Evolutionary conservation across 495 filamentous ascomycete species (phyloP), one percentile per base, ranked within the genome.

Genomic region (Achaetomiella virescens): DNA sequence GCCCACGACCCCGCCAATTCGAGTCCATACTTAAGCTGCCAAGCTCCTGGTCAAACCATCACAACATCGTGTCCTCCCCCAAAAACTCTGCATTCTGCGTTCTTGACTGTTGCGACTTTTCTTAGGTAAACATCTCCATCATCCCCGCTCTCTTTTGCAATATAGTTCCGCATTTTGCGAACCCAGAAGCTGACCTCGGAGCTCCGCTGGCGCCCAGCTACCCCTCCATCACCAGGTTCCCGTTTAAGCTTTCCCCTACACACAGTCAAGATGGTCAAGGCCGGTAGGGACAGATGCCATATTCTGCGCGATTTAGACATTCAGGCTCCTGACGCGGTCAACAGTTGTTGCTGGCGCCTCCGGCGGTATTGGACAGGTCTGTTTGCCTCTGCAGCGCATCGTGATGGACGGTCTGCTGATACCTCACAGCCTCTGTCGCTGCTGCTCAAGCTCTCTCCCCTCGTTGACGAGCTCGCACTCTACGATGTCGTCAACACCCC

Each of bases 401-500:
- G 9, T 18, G 17, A 33, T 40, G 2, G 29, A 17, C 24, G 17
- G 17, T 12, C 20, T 54, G 43, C 52, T 60, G 52, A 58, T 41
- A 27, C 35, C n/a, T 51, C 37, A 55, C 65, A 98, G 95, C 93
- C 93, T 42, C 79, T 98, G 64, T 97, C 95, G 57, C 91, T 98
- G 61, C 84, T 98, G 64, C 76, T 96, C 62, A 98, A 97, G 82
- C 80, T 84, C 55, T 87, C 78, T 52, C 89, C 90, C 35, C 82
- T 92, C 59, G 75, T 97, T 60, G 84, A 91, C 65, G 88, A 97
- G 78, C 87, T 98, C 67, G 78, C 91, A 49, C 85, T 98, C 60
- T 98, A 96, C 81, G 93, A 97, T 92, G 90, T 97, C 57, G 93
- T 97, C 71, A 96, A 97, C 81, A 95, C 91, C 41, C 92, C 91